Percentiles rank a stretch among this genome's conserved stretches.
phyloP scores from a whole-genome alignment of 106 monocot species.

The Dioscorea alata region DNA sequence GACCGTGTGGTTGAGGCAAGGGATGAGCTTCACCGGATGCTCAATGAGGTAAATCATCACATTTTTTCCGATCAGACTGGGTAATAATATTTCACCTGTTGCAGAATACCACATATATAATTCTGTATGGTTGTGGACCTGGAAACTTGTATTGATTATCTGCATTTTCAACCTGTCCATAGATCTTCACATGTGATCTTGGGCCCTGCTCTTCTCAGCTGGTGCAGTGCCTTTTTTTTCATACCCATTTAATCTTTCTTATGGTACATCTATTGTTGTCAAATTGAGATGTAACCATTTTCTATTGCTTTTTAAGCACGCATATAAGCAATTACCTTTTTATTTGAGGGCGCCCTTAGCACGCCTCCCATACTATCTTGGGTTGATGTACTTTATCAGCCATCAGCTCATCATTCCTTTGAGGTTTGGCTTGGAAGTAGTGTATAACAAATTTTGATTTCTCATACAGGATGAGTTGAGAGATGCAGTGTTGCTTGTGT shows the following conservation, averaged over 20 bases:
- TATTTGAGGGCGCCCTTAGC: not conserved
- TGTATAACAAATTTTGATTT: not conserved
- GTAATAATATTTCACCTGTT: too few species aligned
- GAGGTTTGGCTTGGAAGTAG: not conserved
- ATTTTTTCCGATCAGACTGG: not conserved
- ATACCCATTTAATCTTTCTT: too few species aligned
- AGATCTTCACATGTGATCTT: not conserved
- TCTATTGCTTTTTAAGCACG: not conserved
- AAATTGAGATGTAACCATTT: not conserved
- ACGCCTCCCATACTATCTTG: not conserved
- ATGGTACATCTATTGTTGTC: too few species aligned
- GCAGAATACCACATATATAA: not conserved
- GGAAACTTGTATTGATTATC: not conserved
- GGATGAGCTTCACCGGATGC: slow-evolving; percentile 4
- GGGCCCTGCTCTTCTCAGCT: not conserved
- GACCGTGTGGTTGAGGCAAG: slow-evolving; percentile 1
- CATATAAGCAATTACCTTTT: not conserved
- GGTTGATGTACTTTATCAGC: not conserved
- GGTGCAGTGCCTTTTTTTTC: too few species aligned
- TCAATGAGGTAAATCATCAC: not conserved
- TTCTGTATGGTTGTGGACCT: not conserved
- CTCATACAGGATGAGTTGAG: slow-evolving; percentile 1
- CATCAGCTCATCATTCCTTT: too few species aligned
- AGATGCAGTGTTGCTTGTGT: slow-evolving; percentile 3
- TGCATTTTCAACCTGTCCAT: not conserved